Percentiles rank a stretch among this genome's conserved stretches.
Conservation (phyloP, 163 green algal species). For the Prototheca wickerhamii region DNA sequence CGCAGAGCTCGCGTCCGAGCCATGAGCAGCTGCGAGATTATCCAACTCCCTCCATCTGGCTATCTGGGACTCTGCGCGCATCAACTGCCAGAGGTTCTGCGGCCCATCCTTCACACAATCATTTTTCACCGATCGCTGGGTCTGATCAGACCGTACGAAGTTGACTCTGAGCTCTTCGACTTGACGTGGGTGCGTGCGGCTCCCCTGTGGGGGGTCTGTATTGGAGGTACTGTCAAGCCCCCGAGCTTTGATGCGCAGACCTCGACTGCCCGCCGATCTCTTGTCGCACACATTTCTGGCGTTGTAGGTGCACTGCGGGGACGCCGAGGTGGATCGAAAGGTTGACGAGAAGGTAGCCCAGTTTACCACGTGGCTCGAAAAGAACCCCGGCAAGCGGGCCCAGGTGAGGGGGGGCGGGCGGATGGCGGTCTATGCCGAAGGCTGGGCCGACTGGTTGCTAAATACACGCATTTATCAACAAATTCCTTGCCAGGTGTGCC, state of each 20-base stretch:
- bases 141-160: constrained; percentile 65
- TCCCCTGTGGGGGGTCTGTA: too few species aligned
- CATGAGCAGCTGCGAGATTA: constrained; percentile 41
- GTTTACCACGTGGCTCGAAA: constrained; percentile 55
- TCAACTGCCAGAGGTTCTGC: constrained; percentile 51
- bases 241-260: background rate
- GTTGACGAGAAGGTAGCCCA: constrained; percentile 62
- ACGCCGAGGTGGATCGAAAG: constrained; percentile 40
- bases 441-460: background rate
- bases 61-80: constrained; percentile 41
- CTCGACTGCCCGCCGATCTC: too few species aligned
- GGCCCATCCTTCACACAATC: constrained; percentile 85
- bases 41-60: constrained; percentile 16
- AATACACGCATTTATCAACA: background rate
- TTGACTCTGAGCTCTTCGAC: constrained; percentile 87
- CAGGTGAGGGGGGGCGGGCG: constrained; percentile 27
- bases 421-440: background rate
- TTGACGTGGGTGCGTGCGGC: constrained; percentile 74
- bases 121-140: constrained; percentile 86
- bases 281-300: background rate
- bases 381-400: constrained; percentile 37
- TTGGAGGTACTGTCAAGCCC: too few species aligned
- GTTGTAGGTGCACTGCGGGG: constrained; percentile 63
- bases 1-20: background rate
- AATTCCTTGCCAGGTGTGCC: constrained; percentile 35